phyloP scores from a whole-genome alignment of 139 green algal genomes.

The Astrephomene gubernaculifera region DNA sequence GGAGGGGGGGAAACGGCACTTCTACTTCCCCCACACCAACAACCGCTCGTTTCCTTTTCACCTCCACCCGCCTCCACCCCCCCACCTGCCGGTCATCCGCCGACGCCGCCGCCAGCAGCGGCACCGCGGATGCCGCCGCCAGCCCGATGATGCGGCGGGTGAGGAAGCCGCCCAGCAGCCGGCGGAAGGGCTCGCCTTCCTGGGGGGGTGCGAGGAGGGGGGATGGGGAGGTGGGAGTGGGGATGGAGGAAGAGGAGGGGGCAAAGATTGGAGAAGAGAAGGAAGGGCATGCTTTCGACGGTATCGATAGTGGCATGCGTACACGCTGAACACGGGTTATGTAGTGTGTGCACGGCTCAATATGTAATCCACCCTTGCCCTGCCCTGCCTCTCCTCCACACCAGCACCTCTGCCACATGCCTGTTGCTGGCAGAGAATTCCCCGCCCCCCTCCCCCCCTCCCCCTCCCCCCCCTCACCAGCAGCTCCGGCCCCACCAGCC shows the following conservation, averaged over 20 bases:
- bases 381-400: neutral
- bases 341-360: too few species aligned
- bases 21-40: too few species aligned
- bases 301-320: too few species aligned
- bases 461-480: slow-evolving; percentile 16
- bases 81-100: slow-evolving; percentile 40
- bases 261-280: neutral
- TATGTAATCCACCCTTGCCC: too few species aligned
- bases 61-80: too few species aligned
- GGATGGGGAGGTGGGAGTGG: neutral
- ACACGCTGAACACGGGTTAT: too few species aligned
- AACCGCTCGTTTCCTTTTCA: too few species aligned
- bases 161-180: slow-evolving; percentile 41
- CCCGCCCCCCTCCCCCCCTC: neutral
- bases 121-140: slow-evolving; percentile 11
- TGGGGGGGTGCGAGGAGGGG: neutral
- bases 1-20: too few species aligned
- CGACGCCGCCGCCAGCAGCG: slow-evolving; percentile 39
- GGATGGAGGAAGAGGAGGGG: neutral
- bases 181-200: slow-evolving; percentile 46
- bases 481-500: slow-evolving; percentile 39
- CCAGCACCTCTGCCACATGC: neutral
- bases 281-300: too few species aligned
- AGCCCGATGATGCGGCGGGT: slow-evolving; percentile 22
- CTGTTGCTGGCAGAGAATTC: neutral